Percentiles rank a stretch among this genome's conserved stretches.
These are phyloP conservation scores for Picea glauca DNA, from an alignment of 75 land plant species.

Conservation along the genomic window DNA sequence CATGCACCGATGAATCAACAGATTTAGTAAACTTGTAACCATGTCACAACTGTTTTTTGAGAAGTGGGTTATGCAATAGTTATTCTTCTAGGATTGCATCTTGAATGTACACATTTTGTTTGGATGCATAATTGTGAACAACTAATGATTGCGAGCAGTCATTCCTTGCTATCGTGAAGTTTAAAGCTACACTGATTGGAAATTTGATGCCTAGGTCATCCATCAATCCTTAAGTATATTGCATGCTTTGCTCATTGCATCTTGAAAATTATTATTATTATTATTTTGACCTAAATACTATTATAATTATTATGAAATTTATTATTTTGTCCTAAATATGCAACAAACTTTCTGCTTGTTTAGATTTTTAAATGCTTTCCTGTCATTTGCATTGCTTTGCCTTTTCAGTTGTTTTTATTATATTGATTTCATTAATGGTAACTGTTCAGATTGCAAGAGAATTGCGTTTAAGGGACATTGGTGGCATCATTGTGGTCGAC, in stretches of 20 bases:
- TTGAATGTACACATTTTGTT: background rate
- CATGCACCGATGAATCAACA: too few relatives aligned
- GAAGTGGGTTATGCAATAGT: background rate
- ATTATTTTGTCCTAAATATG: too few relatives aligned
- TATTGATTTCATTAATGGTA: background rate
- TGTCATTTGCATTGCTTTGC: background rate
- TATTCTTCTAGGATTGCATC: background rate
- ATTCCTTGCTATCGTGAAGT: background rate
- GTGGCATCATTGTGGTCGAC: constrained; percentile 98
- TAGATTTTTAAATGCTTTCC: background rate
- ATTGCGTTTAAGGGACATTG: constrained; percentile 90
- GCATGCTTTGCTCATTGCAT: too few relatives aligned
- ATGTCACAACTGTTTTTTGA: background rate
- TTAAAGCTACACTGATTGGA: background rate
- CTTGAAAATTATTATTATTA: too few relatives aligned
- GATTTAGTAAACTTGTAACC: background rate
- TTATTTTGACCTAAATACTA: too few relatives aligned
- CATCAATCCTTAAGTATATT: background rate
- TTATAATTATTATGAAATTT: too few relatives aligned
- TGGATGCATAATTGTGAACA: background rate
- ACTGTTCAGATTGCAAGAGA: constrained; percentile 82
- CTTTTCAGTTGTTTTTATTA: background rate
- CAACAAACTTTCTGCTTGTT: background rate
- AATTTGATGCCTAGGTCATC: background rate
- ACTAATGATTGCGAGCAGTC: background rate